A percentile compares a stretch with the other conserved stretches of the same genome.
Evolutionary conservation across 2,329 filamentous ascomycete genomes (phyloP).

Genomic region (Colletotrichum sp.): DNA sequence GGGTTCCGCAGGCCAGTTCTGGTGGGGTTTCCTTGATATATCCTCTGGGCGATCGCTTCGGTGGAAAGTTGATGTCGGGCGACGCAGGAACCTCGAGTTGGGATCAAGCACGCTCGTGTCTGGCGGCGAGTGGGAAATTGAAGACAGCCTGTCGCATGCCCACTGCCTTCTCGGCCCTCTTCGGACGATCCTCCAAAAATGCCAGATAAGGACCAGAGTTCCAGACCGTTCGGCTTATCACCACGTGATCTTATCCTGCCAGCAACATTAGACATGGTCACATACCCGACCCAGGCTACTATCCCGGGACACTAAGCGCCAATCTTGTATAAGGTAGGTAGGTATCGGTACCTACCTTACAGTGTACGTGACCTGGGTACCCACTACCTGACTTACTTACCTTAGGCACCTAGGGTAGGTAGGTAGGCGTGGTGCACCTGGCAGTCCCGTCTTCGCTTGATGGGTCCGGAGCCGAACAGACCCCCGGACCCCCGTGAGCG

Average conservation of each 20-base stretch:
- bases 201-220: not conserved
- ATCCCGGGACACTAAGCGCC: not conserved
- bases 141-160: constrained; percentile 9
- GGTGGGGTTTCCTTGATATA: not conserved
- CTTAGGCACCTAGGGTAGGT: no score
- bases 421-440: no score
- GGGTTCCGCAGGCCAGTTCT: not conserved
- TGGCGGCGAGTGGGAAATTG: not conserved
- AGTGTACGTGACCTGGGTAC: not conserved
- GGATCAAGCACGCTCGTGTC: not conserved
- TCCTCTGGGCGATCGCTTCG: not conserved
- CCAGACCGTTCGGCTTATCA: not conserved
- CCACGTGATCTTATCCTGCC: not conserved
- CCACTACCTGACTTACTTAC: not conserved
- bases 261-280: not conserved
- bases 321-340: not conserved
- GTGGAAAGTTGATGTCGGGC: not conserved
- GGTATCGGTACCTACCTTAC: not conserved
- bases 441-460: not conserved
- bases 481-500: not conserved
- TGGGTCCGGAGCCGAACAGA: not conserved
- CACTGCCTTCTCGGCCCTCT: not conserved
- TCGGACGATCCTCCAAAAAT: not conserved
- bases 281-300: not conserved
- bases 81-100: not conserved